Evolutionary conservation across 1,284 basidiomycete species (phyloP), one percentile per base, ranked within the genome.

Genomic region (Phlebopus sp.): DNA sequence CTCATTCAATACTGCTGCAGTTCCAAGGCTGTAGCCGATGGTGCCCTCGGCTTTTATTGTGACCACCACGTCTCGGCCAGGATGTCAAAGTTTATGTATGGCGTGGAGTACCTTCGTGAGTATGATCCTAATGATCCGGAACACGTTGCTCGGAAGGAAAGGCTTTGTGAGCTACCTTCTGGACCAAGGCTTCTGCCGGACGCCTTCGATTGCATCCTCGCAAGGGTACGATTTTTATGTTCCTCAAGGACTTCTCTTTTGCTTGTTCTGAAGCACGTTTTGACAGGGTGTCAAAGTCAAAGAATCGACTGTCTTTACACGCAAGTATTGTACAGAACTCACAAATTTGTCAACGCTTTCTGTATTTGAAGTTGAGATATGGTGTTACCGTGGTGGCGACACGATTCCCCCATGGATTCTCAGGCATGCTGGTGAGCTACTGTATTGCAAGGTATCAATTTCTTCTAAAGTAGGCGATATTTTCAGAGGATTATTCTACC

Each of bases 1-100:
- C 49, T 57, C 27, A 53, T 37, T n/a, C 21, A 17, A 3, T 50
- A 50, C 30, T 47, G 15, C 5, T 53, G 29, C 53, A 88, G 86
- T 18, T 88, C 86, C 15, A 89, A 89, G 64, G 86, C 86, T 5
- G 86, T 89, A 5, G 86, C 86, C 29, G 86, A 90, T 55, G 86
- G 86, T 15, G 86, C 86, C 1, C 80, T 89, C 53, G 86, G 86
- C 11, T 90, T 89, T 66, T 89, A 87, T 64, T 86, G 83, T 55
- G 86, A 90, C 60, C 86, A 89, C 52, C 83, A 87, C 55, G 86
- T 89, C 51, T 84, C 83, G 6, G 84, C 86, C 29, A 78, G 86
- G 34, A 79, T 88, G 69, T 83, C 84, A 36, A 86, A 77, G 62
- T 86, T 83, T 62, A 82, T 87, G 78, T 90, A 89, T 58, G 86